Base-by-base conservation (phyloP, 805 yeast genomes). In the Metschnikowia borealis region DNA sequence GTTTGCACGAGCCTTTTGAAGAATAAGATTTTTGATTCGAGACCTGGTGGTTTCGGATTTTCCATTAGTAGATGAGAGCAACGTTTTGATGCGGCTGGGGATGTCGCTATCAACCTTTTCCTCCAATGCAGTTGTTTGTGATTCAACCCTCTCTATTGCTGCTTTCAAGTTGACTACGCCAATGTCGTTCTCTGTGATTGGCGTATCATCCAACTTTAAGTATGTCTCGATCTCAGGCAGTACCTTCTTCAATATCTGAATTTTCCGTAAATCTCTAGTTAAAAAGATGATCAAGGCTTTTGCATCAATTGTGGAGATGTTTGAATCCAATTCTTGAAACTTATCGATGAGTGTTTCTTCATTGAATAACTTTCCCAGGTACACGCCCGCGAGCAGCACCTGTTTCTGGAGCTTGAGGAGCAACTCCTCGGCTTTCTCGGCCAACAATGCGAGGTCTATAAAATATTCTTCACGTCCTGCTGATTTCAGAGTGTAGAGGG, bases 141-240 rank as follows among this genome's bases (percentile, higher is more conserved):
- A 61, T 5, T 49, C 48, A 5, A 68, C 48, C 13, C 52, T 60
- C 20, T 48, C 39, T 20, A 66, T 54, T 20, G 53, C 54, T 6
- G 59, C 47, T 40, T 68, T 62, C 20, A 73, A 33, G 31, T 66
- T 56, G 10, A 67, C 60, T 3, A 73, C 62, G 8, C 63, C 63
- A 10, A 65, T 57, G 38, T 73, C 78, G 32, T 64, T 65, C 5
- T 63, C 65, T 1, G 64, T 52, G 6, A 71, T 55, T 1, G 34
- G 7, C 5, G 46, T 35, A 4, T 21, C 33, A 18, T 52, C 59
- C 37, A 69, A 56, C 56, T 69, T 69, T 5, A 66, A 54, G 38
- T 54, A 62, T 13, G 46, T 44, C 36, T 17, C 39, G 6, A 20
- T 6, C 13, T 44, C 23, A 21, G 33, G 39, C 26, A 18, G 39